Percentiles rank a stretch among this genome's conserved stretches.
phyloP scores from a whole-genome alignment of 176 grass and related monocot species.

The Oryza officinalis region DNA sequence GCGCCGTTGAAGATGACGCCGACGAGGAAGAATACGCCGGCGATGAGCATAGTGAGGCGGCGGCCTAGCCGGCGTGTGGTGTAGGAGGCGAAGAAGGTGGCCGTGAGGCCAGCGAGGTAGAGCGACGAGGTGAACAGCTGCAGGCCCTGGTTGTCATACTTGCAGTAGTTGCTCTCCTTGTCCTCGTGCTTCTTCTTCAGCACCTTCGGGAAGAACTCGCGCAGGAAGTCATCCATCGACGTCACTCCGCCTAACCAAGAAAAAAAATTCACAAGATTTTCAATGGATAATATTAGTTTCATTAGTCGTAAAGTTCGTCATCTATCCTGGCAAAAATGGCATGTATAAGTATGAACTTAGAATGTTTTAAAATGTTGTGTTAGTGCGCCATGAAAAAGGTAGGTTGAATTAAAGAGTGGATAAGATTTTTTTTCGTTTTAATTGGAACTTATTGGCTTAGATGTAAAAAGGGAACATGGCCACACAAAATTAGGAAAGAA shows the following conservation, averaged over 20 bases:
- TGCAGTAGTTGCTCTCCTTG: slow-evolving; percentile 97
- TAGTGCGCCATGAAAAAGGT: background rate
- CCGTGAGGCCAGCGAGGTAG: slow-evolving; percentile 84
- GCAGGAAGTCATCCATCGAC: slow-evolving; percentile 74
- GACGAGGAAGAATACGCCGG: slow-evolving; percentile 71
- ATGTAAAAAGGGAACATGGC: background rate
- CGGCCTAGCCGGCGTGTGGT: slow-evolving; percentile 79
- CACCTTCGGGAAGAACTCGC: slow-evolving; percentile 80
- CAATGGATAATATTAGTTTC: background rate
- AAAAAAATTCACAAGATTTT: background rate
- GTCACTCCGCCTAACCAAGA: slow-evolving; percentile 62
- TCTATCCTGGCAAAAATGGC: background rate
- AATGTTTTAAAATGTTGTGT: background rate
- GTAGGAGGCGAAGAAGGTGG: slow-evolving; percentile 91
- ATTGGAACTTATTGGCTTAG: background rate
- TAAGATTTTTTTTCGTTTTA: background rate
- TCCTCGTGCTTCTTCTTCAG: slow-evolving; percentile 59
- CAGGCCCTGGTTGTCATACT: slow-evolving; percentile 85
- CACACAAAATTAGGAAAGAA: background rate
- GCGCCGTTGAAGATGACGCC: slow-evolving; percentile 82
- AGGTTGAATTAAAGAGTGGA: background rate
- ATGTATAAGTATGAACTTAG: background rate
- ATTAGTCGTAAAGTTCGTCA: background rate
- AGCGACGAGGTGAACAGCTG: slow-evolving; percentile 93
- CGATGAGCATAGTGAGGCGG: slow-evolving; percentile 89